Conservation (phyloP, 805 yeast species). For the Candida hungchunana region DNA sequence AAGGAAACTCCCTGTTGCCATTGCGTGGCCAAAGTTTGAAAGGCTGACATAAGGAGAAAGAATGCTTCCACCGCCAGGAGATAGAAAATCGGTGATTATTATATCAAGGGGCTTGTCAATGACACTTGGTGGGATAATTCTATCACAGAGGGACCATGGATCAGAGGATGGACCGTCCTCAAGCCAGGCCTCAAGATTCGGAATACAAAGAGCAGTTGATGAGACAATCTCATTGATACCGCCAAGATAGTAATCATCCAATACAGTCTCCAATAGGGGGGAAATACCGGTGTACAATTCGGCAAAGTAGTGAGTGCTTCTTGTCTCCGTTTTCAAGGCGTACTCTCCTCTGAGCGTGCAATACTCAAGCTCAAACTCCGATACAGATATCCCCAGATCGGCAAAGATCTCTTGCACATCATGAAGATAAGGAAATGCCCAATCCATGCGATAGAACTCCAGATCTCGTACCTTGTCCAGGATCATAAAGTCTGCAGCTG, state of each 20-base stretch:
- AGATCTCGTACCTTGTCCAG: slow-evolving; percentile 34
- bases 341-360: slow-evolving; percentile 55
- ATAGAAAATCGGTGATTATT: not conserved
- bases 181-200: slow-evolving; percentile 40
- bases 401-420: slow-evolving; percentile 40
- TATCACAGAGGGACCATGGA: slow-evolving; percentile 36
- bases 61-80: slow-evolving; percentile 4
- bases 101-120: too few relatives aligned
- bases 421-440: slow-evolving; percentile 35
- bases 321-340: slow-evolving; percentile 45
- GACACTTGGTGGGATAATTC: slow-evolving; percentile 12
- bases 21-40: slow-evolving; percentile 43
- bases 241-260: slow-evolving; percentile 49
- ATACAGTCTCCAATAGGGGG: slow-evolving; percentile 38
- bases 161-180: slow-evolving; percentile 20
- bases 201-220: slow-evolving; percentile 37
- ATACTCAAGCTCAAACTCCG: slow-evolving; percentile 32
- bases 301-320: slow-evolving; percentile 6
- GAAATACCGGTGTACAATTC: slow-evolving; percentile 27
- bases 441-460: slow-evolving; percentile 30
- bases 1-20: slow-evolving; percentile 39
- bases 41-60: slow-evolving; percentile 25
- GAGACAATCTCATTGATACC: slow-evolving; percentile 45
- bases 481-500: slow-evolving; percentile 59
- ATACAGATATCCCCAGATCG: slow-evolving; percentile 32